Evolutionary conservation across 2,329 filamentous ascomycete species (phyloP).

Genomic region (Annulohypoxylon truncatum): DNA sequence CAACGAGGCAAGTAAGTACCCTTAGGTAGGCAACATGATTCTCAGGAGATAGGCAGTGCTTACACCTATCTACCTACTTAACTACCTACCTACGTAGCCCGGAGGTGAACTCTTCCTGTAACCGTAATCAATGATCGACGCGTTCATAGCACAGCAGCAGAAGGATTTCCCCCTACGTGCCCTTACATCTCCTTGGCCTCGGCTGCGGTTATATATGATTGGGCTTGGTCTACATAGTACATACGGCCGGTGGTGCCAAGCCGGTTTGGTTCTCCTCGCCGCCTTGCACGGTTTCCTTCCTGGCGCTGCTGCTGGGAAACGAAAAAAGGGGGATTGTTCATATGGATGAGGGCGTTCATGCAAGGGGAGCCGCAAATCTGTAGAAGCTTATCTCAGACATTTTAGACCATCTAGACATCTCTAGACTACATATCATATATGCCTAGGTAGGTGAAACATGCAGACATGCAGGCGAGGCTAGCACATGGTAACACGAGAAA

Average conservation of each 20-base stretch:
- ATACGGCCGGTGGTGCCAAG: background rate
- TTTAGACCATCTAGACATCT: background rate
- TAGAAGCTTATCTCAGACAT: background rate
- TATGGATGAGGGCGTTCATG: conserved; percentile 9
- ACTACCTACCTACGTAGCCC: background rate
- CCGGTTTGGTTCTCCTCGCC: background rate
- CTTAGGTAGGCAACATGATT: background rate
- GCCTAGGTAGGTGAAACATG: background rate
- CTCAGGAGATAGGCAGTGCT: background rate
- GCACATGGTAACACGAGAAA: conserved; percentile 8
- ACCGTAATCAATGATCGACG: background rate
- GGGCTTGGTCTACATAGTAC: conserved; percentile 12
- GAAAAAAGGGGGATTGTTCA: background rate
- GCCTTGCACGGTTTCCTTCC: background rate
- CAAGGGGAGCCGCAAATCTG: conserved; percentile 17
- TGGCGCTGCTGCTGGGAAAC: background rate
- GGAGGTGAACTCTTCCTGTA: background rate
- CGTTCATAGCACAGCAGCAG: background rate
- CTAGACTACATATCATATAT: no score
- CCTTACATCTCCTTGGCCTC: conserved; percentile 8
- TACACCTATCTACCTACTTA: background rate
- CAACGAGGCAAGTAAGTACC: background rate
- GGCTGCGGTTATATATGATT: conserved; percentile 10
- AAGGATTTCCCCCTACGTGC: background rate
- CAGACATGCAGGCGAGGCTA: background rate